Base-by-base conservation (phyloP, 495 filamentous ascomycete genomes). In the Amniculicola lignicola region DNA sequence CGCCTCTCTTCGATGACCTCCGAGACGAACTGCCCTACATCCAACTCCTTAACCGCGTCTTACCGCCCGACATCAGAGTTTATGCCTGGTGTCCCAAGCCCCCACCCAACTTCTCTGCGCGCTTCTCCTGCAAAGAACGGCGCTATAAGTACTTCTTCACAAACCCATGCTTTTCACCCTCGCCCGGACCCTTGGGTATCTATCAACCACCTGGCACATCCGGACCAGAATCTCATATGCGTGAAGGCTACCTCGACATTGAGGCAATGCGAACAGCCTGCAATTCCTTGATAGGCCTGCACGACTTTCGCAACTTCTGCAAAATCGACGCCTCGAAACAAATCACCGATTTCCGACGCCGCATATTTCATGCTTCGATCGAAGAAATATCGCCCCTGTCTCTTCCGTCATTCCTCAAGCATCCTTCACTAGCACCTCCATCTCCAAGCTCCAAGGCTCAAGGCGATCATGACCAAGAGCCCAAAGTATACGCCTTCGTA, bases 261-360 rank as follows among this genome's bases (percentile, higher is more conserved):
- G 83, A 82, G 5, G 84, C 83, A 14, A 98, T 98, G 93, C 79
- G 81, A 2, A 70, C 80, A 62, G 94, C 87, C 0, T 92, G 92
- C 24, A 82, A 80, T 65, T 69, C 81, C 40, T 90, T 88, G 55
- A 82, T 88, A 59, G 94, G 93, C 9, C 63, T 80, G 21, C 89
- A 96, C 72, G 94, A 98, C 71, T 97, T 97, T 74, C 82, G 93
- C 11, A 98, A 98, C 67, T 92, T 97, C 73, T 96, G 91, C 77
- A 91, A 91, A 67, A 70, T 96, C 31, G 94, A 98, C 72, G 75
- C 82, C 0, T 80, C 74, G 59, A 96, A 96, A 74, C 87, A 94
- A 62, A 84, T 95, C 52, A 79, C 82, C 18, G 89, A 87, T 59
- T 98, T 92, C 58, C 71, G 81, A 61, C 76, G 93, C 14, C 77